Base-by-base conservation (phyloP, 805 yeast genomes). In the Starmerella kuoi region DNA sequence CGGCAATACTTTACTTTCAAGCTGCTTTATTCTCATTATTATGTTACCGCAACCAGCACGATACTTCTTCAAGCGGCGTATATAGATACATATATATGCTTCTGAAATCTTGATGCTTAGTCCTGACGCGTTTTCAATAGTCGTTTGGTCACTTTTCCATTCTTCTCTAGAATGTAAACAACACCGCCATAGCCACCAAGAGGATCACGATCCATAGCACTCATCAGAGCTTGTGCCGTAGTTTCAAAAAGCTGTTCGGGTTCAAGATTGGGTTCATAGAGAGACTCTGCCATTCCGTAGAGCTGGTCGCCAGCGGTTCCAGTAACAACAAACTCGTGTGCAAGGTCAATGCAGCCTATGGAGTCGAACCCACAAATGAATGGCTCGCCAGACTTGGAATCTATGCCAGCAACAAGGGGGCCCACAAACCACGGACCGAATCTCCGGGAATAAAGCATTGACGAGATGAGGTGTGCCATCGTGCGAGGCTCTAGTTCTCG, bases 171-270 rank as follows among this genome's bases (percentile, higher is more conserved):
- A 42, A 91, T 68, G 63, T 88, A 88, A 20, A 91, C 97, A 15
- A 84, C 81, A 7, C 94, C 95, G 57, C 98, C 98, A 95, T 96
- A 91, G 52, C 99, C 99, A 24, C 94, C 79, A 45, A 91, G 70
- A 5, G 96, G 94, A 64, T 91, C 98, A 70, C 98, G 81, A 63
- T 91, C 98, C 28, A 82, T 93, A 17, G 95, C 97, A 60, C 82
- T 85, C 67, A 91, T 68, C 46, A 91, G 67, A 1, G 96, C 88
- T 64, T 91, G 98, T 53, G 93, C 77, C 52, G 86, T 81, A 31
- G 97, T 88, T 63, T 91, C 97, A 59, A 91, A 91, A 53, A 91
- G 68, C 62, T 91, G 95, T 53, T 91, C 97, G 5, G 97, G 86
- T 61, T 76, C 96, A 54, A 93, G 69, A 57, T 82, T 68, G 32